Conservation (phyloP, 2,329 filamentous ascomycete species). For the Curvularia hawaiiensis region DNA sequence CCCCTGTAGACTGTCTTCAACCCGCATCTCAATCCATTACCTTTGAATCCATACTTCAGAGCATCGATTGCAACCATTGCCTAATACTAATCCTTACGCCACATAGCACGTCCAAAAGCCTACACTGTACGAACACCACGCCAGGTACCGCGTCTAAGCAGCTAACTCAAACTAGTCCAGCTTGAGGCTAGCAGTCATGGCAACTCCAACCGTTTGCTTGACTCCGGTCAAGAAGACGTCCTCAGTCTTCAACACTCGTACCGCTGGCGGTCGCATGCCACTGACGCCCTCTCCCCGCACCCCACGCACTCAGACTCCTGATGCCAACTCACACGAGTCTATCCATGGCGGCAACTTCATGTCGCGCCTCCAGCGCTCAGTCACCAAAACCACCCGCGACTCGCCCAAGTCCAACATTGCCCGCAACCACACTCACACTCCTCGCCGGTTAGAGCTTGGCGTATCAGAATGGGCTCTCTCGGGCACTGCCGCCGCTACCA, state of each 20-base stretch:
- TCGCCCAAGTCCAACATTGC: constrained; percentile 98
- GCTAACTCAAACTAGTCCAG: constrained; percentile 31
- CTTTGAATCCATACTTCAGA: constrained; percentile 47
- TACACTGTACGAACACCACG: constrained; percentile 34
- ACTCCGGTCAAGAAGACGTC: constrained; percentile 95
- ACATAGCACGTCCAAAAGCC: constrained; percentile 34
- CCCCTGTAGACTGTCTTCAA: constrained; percentile 24
- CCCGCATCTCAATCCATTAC: constrained; percentile 26
- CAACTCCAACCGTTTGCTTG: constrained; percentile 73
- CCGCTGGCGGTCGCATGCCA: constrained; percentile 92
- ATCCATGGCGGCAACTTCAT: constrained; percentile 75
- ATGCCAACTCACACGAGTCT: constrained; percentile 66
- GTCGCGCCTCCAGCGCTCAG: constrained; percentile 74
- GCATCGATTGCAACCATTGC: constrained; percentile 47
- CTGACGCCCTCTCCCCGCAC: constrained; percentile 86
- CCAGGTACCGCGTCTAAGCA: constrained; percentile 6
- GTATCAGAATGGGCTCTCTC: constrained; percentile 92
- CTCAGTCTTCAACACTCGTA: constrained; percentile 88
- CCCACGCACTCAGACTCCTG: constrained; percentile 54
- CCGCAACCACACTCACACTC: constrained; percentile 67
- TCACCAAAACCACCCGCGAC: constrained; percentile 71
- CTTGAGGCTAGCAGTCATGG: constrained; percentile 65
- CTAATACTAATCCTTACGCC: constrained; percentile 47
- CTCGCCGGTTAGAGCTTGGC: constrained; percentile 85
- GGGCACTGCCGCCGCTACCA: constrained; percentile 69